Evolutionary conservation across 352 stramenopile species (phyloP).

Genomic region (Phytophthora pluvialis): DNA sequence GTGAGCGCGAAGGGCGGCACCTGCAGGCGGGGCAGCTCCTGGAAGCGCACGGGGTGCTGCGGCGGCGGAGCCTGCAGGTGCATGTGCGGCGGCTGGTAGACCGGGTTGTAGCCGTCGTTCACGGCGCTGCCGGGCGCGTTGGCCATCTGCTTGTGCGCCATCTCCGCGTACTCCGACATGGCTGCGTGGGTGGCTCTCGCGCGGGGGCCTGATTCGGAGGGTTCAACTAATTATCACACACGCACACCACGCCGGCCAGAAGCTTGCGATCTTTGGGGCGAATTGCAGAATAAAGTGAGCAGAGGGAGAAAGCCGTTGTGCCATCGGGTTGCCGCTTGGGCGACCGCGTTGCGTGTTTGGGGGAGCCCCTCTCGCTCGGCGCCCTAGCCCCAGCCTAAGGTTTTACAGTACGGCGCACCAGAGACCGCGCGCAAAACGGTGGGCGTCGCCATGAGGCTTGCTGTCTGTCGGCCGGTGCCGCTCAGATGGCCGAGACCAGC

Average conservation of each 20-base stretch:
- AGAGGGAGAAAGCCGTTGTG: slow-evolving; percentile 37
- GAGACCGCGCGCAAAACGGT: slow-evolving; percentile 18
- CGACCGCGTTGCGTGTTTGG: slow-evolving; percentile 14
- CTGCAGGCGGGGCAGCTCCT: slow-evolving; percentile 74
- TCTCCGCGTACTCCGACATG: slow-evolving; percentile 44
- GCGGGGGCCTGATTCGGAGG: slow-evolving; percentile 10
- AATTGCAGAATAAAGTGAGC: slow-evolving; percentile 53
- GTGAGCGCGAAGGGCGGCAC: slow-evolving; percentile 63
- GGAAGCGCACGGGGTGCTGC: slow-evolving; percentile 44
- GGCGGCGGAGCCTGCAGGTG: slow-evolving; percentile 18
- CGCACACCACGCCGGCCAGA: neutral
- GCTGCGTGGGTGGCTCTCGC: slow-evolving; percentile 1
- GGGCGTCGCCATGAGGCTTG: neutral
- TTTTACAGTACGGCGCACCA: slow-evolving; percentile 31
- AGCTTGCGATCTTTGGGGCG: slow-evolving; percentile 49
- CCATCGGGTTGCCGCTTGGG: slow-evolving; percentile 23
- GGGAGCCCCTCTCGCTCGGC: slow-evolving; percentile 24
- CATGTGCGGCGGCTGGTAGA: slow-evolving; percentile 21
- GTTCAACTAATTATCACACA: slow-evolving; percentile 24
- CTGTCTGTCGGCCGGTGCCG: neutral
- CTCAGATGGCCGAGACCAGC: slow-evolving; percentile 13
- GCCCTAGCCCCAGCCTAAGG: slow-evolving; percentile 26
- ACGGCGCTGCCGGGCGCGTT: slow-evolving; percentile 34
- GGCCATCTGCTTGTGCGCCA: slow-evolving; percentile 45
- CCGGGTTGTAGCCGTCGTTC: slow-evolving; percentile 34